A percentile compares a stretch with the other conserved stretches of the same genome.
Conservation (phyloP, 306 rosid genomes). For the Fragaria ananassa region DNA sequence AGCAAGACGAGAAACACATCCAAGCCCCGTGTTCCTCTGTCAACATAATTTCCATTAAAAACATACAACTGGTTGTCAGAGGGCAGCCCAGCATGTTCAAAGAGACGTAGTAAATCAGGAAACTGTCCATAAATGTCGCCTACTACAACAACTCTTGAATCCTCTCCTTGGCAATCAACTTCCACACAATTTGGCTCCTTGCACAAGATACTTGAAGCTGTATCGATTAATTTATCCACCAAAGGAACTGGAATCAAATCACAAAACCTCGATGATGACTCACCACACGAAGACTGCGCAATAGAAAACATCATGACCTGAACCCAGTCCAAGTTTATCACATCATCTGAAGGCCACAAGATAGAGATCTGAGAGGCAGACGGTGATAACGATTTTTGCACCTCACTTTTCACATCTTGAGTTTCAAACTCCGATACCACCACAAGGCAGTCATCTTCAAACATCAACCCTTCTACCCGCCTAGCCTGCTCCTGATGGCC, state of each 20-base stretch:
- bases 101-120: conserved; percentile 63
- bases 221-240: conserved; percentile 50
- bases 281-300: conserved; percentile 45
- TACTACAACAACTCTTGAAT: conserved; percentile 68
- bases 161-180: conserved; percentile 59
- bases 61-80: conserved; percentile 70
- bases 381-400: conserved; percentile 33
- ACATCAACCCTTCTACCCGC: conserved; percentile 39
- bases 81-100: conserved; percentile 61
- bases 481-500: conserved; percentile 27
- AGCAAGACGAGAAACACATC: conserved; percentile 78
- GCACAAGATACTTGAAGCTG: conserved; percentile 52
- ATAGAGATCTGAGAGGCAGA: conserved; percentile 43
- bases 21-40: conserved; percentile 76
- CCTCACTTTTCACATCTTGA: conserved; percentile 44
- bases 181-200: conserved; percentile 76
- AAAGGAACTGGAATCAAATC: conserved; percentile 44
- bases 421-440: conserved; percentile 34
- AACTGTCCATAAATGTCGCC: conserved; percentile 85
- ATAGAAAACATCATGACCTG: conserved; percentile 56
- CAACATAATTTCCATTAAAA: conserved; percentile 84
- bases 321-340: conserved; percentile 74
- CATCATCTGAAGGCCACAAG: conserved; percentile 64
- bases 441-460: conserved; percentile 37
- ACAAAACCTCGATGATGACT: conserved; percentile 50